Evolutionary conservation across 2,329 filamentous ascomycete species (phyloP).

Genomic region (Chaetomium olivaceum): DNA sequence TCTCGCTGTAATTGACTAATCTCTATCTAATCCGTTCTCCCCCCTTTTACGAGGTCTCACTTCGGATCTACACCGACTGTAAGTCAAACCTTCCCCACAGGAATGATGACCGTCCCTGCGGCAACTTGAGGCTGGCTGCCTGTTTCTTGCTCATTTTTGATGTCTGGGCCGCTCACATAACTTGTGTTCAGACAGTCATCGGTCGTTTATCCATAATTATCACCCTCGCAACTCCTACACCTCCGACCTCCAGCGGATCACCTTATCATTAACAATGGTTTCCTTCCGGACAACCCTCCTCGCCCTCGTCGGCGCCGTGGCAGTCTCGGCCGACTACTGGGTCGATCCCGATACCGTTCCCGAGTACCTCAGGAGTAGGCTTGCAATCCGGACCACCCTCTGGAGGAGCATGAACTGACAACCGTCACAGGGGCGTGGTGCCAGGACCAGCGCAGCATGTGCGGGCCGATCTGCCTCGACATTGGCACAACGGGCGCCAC

Average conservation of each 20-base stretch:
- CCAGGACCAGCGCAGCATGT: conserved; percentile 59
- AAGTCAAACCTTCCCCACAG: conserved; percentile 7
- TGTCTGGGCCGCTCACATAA: conserved; percentile 18
- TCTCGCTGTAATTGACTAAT: conserved; percentile 17
- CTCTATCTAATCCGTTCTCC: conserved; percentile 8
- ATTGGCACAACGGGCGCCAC: conserved; percentile 49
- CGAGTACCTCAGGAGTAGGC: conserved; percentile 53
- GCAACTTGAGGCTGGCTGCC: conserved; percentile 11
- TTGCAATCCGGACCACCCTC: background rate
- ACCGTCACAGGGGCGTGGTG: conserved; percentile 62
- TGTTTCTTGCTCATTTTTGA: background rate
- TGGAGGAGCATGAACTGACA: conserved; percentile 14
- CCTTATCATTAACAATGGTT: conserved; percentile 46
- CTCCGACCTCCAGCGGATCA: background rate
- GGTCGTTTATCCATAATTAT: conserved; percentile 3
- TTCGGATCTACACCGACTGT: conserved; percentile 3
- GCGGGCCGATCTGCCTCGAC: conserved; percentile 73
- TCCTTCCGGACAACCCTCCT: conserved; percentile 55
- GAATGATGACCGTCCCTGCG: conserved; percentile 20
- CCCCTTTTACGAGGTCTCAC: conserved; percentile 7
- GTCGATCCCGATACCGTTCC: conserved; percentile 65
- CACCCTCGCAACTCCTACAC: conserved; percentile 1
- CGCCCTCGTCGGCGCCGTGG: conserved; percentile 55
- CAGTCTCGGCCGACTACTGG: conserved; percentile 57
- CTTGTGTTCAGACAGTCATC: conserved; percentile 12